A percentile compares a stretch with the other conserved stretches of the same genome.
These are phyloP conservation scores for Nitzschia palea DNA, from an alignment of 108 stramenopile genomes.

Conservation along the genomic window DNA sequence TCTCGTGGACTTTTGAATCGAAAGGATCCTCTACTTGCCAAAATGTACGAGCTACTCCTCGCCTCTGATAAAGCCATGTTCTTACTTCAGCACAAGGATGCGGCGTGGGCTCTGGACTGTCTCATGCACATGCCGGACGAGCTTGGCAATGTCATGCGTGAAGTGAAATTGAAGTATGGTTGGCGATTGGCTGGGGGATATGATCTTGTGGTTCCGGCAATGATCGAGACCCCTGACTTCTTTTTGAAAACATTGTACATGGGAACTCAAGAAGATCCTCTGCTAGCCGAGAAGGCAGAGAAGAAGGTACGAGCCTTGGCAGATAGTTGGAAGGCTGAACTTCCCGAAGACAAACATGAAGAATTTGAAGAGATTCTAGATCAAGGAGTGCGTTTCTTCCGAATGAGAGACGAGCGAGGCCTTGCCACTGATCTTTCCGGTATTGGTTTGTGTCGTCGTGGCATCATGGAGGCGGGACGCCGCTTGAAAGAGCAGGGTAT, in stretches of 20 bases:
- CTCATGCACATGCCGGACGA: constrained; percentile 11
- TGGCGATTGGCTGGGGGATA: constrained; percentile 26
- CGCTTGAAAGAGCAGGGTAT: constrained; percentile 10
- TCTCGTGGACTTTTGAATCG: constrained; percentile 10
- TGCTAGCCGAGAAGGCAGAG: neutral
- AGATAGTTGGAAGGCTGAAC: constrained; percentile 1
- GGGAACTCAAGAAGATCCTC: constrained; percentile 14
- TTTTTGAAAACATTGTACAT: constrained; percentile 18
- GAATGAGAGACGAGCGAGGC: constrained; percentile 32
- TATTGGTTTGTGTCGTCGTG: constrained; percentile 25
- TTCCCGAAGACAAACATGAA: constrained; percentile 28
- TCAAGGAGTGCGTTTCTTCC: constrained; percentile 20
- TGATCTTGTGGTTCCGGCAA: constrained; percentile 15
- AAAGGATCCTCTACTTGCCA: constrained; percentile 5
- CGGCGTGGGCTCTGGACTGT: constrained; percentile 5
- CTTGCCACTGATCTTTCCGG: constrained; percentile 26
- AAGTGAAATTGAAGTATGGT: constrained; percentile 20
- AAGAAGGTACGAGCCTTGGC: constrained; percentile 9
- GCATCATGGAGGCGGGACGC: constrained; percentile 21
- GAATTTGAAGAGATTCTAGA: constrained; percentile 30
- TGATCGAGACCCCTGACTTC: constrained; percentile 30
- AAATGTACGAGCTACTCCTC: constrained; percentile 9
- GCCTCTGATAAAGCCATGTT: constrained; percentile 3
- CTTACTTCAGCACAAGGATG: constrained; percentile 9
- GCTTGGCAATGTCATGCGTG: constrained; percentile 3